phyloP scores from a whole-genome alignment of 306 rosid genomes.

The Hippophae tibetana region DNA sequence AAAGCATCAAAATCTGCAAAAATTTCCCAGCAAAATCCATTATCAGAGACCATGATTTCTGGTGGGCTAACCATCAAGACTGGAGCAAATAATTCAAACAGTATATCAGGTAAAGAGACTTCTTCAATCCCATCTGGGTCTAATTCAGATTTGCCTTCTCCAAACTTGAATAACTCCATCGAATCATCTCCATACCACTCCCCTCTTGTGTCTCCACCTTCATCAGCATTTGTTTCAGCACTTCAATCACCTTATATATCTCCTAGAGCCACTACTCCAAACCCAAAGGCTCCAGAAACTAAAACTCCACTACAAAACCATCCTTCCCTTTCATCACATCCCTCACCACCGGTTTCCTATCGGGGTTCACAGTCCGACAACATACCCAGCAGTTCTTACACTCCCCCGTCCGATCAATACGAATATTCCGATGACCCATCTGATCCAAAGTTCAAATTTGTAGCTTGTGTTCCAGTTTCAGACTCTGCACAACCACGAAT shows the following conservation, averaged over 20 bases:
- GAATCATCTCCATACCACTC: slow-evolving; percentile 60
- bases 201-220: slow-evolving; percentile 80
- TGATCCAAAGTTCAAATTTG: slow-evolving; percentile 34
- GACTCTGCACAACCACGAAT: slow-evolving; percentile 52
- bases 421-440: slow-evolving; percentile 55
- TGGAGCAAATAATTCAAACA: too few relatives aligned
- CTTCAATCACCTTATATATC: slow-evolving; percentile 85
- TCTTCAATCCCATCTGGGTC: too few relatives aligned
- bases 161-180: slow-evolving; percentile 32
- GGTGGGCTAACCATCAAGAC: too few relatives aligned
- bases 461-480: slow-evolving; percentile 35
- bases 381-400: slow-evolving; percentile 77
- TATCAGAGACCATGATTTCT: too few relatives aligned
- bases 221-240: slow-evolving; percentile 94
- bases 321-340: slow-evolving; percentile 25
- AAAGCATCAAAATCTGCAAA: too few relatives aligned
- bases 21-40: too few relatives aligned
- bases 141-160: slow-evolving; percentile 1
- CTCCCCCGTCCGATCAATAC: slow-evolving; percentile 80
- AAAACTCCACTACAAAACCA: slow-evolving; percentile 9
- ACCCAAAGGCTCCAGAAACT: too few relatives aligned
- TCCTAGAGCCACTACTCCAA: slow-evolving; percentile 49
- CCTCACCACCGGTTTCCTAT: neutral
- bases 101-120: too few relatives aligned
- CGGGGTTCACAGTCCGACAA: slow-evolving; percentile 41